Evolutionary conservation across 1,284 basidiomycete species (phyloP).

Genomic region (Trichosporon faecale): DNA sequence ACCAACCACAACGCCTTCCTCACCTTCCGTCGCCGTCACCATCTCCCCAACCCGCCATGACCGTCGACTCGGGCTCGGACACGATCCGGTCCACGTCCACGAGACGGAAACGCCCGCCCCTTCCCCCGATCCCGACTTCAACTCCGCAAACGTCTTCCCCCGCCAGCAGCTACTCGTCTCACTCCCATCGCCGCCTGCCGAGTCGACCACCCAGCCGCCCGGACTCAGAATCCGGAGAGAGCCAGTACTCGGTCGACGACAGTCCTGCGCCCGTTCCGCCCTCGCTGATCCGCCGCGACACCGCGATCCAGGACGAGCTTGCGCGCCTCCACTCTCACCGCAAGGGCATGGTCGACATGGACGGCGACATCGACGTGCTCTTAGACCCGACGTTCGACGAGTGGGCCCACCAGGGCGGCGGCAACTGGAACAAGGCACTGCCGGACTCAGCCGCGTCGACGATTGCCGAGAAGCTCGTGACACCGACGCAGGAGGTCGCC

Average conservation of each 20-base stretch:
- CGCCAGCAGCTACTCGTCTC: neutral
- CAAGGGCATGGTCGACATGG: constrained; percentile 16
- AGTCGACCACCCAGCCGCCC: constrained; percentile 11
- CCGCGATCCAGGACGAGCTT: neutral
- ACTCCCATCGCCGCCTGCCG: neutral
- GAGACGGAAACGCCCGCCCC: neutral
- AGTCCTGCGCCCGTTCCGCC: neutral
- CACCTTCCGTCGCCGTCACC: neutral
- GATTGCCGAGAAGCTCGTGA: constrained; percentile 6
- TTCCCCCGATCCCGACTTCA: constrained; percentile 4
- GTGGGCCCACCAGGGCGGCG: constrained; percentile 19
- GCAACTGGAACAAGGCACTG: constrained; percentile 8
- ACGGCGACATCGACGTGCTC: constrained; percentile 18
- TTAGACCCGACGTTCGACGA: constrained; percentile 20
- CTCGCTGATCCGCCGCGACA: constrained; percentile 1
- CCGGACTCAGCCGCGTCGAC: constrained; percentile 10
- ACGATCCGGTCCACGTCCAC: constrained; percentile 6
- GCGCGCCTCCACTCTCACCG: constrained; percentile 5
- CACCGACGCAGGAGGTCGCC: constrained; percentile 13
- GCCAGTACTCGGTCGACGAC: constrained; percentile 26
- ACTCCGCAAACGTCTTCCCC: constrained; percentile 7
- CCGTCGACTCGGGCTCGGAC: constrained; percentile 10
- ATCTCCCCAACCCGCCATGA: constrained; percentile 1
- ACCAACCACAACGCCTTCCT: neutral
- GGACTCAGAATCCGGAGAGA: constrained; percentile 20